Conservation (phyloP, 2,329 filamentous ascomycete species). For the Trichoderma atrobrunneum region DNA sequence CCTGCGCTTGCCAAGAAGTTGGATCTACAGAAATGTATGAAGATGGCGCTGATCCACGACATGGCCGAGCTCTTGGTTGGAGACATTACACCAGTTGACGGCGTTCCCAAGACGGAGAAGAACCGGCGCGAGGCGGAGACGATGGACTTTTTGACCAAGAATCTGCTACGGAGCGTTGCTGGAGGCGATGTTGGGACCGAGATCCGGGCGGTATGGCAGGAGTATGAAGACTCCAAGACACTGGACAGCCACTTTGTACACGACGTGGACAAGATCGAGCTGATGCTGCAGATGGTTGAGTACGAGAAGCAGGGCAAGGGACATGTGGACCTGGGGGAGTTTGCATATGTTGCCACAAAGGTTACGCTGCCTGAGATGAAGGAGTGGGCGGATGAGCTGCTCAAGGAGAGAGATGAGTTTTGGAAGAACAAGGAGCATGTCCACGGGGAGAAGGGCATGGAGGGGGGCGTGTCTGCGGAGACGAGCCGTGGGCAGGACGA, state of each 20-base stretch:
- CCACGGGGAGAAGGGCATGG: constrained; percentile 44
- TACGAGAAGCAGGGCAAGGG: constrained; percentile 75
- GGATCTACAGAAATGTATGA: constrained; percentile 79
- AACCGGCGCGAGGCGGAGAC: constrained; percentile 79
- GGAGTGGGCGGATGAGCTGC: constrained; percentile 72
- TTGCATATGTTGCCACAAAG: constrained; percentile 71
- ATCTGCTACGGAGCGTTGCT: constrained; percentile 70
- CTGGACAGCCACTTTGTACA: constrained; percentile 87
- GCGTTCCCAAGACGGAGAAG: constrained; percentile 83
- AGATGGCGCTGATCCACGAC: constrained; percentile 95
- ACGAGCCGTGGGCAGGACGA: constrained; percentile 45
- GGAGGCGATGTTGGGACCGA: constrained; percentile 67
- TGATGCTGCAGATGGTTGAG: constrained; percentile 92
- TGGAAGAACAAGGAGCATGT: constrained; percentile 58
- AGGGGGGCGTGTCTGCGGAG: constrained; percentile 37
- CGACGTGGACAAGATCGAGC: constrained; percentile 95
- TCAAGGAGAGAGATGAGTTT: constrained; percentile 71
- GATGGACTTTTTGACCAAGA: constrained; percentile 84
- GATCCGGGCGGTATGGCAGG: constrained; percentile 81
- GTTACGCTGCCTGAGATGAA: constrained; percentile 76
- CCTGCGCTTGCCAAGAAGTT: constrained; percentile 66
- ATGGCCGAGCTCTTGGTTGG: constrained; percentile 96
- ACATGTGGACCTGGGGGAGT: constrained; percentile 77
- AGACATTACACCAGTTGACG: constrained; percentile 93
- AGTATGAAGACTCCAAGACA: constrained; percentile 88